Percentiles rank a stretch among this genome's conserved stretches.
phyloP scores from a whole-genome alignment of 345 rosid species.

The Erysimum cheiranthoides region DNA sequence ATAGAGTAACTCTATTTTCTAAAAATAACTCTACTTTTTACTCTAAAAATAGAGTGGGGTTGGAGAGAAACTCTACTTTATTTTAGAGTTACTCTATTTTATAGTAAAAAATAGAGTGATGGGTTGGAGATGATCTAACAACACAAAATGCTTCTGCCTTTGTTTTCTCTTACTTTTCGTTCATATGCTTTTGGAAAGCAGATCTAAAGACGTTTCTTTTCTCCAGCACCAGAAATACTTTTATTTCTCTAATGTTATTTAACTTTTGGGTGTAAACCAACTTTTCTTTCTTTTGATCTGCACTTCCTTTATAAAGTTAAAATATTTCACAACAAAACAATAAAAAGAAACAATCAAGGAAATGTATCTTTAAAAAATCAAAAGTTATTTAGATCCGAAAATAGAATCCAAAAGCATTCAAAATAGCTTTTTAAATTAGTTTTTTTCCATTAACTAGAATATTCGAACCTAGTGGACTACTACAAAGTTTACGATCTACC shows the following conservation, averaged over 20 bases:
- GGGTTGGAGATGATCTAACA: too few relatives aligned
- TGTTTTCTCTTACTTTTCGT: conserved; percentile 38
- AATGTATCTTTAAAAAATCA: conserved; percentile 20
- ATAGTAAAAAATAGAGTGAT: too few relatives aligned
- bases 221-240: conserved; percentile 38
- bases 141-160: conserved; percentile 24
- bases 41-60: too few relatives aligned
- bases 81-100: too few relatives aligned
- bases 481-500: conserved; percentile 11
- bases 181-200: conserved; percentile 46
- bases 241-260: conserved; percentile 25
- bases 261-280: conserved; percentile 37
- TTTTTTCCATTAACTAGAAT: conserved; percentile 5
- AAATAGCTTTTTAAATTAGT: neutral
- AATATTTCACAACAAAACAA: conserved; percentile 32
- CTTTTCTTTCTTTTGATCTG: conserved; percentile 44
- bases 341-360: conserved; percentile 23
- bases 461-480: conserved; percentile 24
- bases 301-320: conserved; percentile 28
- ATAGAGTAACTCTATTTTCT: too few relatives aligned
- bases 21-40: too few relatives aligned
- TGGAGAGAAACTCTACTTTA: too few relatives aligned
- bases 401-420: conserved; percentile 22
- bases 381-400: conserved; percentile 25
- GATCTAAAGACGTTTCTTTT: conserved; percentile 43